Percentiles rank a stretch among this genome's conserved stretches.
phyloP scores from a whole-genome alignment of 495 filamentous ascomycete genomes.

The Rhypophila decipiens region DNA sequence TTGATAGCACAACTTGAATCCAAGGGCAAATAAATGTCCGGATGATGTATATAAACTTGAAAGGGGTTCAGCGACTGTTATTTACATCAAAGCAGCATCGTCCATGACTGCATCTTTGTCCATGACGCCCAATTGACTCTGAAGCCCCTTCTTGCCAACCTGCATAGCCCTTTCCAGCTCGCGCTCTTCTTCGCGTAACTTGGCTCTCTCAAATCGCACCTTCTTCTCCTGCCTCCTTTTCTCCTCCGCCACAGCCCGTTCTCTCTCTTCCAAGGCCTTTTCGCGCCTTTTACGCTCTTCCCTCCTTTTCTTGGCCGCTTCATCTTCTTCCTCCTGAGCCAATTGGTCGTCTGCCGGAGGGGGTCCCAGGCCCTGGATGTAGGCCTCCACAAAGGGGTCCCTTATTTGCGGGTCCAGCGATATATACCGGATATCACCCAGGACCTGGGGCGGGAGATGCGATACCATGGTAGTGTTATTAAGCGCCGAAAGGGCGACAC shows the following conservation, averaged over 20 bases:
- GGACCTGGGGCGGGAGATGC: slow-evolving; percentile 59
- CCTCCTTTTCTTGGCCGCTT: slow-evolving; percentile 53
- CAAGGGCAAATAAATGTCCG: no score
- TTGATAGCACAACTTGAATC: no score
- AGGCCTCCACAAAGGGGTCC: slow-evolving; percentile 67
- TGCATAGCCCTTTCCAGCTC: slow-evolving; percentile 77
- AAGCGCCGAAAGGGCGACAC: slow-evolving; percentile 54
- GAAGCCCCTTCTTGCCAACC: slow-evolving; percentile 64
- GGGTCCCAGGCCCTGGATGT: slow-evolving; percentile 65
- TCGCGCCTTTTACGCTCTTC: slow-evolving; percentile 63
- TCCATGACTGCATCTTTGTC: no score
- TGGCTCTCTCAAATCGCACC: slow-evolving; percentile 57
- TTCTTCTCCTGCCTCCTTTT: slow-evolving; percentile 62
- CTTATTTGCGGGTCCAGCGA: slow-evolving; percentile 63
- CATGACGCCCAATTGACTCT: slow-evolving; percentile 46
- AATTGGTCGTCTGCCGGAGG: slow-evolving; percentile 44
- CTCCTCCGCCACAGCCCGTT: slow-evolving; percentile 67
- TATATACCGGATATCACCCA: slow-evolving; percentile 76
- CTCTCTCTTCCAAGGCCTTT: slow-evolving; percentile 67
- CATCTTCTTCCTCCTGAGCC: slow-evolving; percentile 41
- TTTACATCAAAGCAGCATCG: no score
- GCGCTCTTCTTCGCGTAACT: slow-evolving; percentile 66
- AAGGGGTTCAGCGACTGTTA: no score
- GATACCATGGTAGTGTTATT: slow-evolving; percentile 59
- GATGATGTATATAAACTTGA: no score